Evolutionary conservation across 2,329 filamentous ascomycete species (phyloP).

Genomic region (Arthrinium phaeospermum): DNA sequence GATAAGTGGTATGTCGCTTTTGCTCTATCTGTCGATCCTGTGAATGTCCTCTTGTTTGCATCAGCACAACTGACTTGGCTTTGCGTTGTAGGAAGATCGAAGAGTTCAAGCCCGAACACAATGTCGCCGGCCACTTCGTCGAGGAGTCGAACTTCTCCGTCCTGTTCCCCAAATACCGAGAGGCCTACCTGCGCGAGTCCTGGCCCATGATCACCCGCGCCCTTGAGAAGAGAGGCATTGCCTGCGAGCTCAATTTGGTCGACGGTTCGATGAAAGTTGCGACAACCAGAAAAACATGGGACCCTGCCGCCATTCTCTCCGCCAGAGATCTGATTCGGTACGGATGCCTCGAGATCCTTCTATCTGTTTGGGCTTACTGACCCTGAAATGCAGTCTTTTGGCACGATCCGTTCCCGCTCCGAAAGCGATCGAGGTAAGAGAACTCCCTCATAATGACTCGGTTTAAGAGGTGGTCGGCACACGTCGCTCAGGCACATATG

Average conservation of each 20-base stretch:
- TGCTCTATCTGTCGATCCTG: too few species aligned
- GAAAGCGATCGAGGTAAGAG: conserved; percentile 76
- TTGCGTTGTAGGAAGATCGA: conserved; percentile 6
- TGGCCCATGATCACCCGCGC: conserved; percentile 91
- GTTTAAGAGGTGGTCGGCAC: neutral
- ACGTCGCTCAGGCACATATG: neutral
- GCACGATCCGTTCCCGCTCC: conserved; percentile 90
- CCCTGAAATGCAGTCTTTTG: conserved; percentile 67
- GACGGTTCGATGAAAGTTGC: conserved; percentile 97
- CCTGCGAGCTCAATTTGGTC: conserved; percentile 90
- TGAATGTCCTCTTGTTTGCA: neutral
- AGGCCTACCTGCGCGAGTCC: conserved; percentile 83
- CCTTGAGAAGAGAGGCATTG: conserved; percentile 86
- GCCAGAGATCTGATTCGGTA: conserved; percentile 80
- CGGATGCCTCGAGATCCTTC: neutral
- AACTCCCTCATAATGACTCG: neutral
- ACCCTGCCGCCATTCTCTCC: conserved; percentile 91
- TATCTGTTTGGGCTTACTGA: neutral
- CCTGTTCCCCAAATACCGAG: conserved; percentile 74
- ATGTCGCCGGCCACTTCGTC: conserved; percentile 81
- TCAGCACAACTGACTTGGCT: conserved; percentile 19
- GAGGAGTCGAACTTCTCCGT: conserved; percentile 87
- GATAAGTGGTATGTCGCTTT: conserved; percentile 78
- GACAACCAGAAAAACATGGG: conserved; percentile 86
- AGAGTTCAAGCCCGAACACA: conserved; percentile 74